Conservation (phyloP, 2,329 filamentous ascomycete genomes). For the Aspergillus aculeatinus region DNA sequence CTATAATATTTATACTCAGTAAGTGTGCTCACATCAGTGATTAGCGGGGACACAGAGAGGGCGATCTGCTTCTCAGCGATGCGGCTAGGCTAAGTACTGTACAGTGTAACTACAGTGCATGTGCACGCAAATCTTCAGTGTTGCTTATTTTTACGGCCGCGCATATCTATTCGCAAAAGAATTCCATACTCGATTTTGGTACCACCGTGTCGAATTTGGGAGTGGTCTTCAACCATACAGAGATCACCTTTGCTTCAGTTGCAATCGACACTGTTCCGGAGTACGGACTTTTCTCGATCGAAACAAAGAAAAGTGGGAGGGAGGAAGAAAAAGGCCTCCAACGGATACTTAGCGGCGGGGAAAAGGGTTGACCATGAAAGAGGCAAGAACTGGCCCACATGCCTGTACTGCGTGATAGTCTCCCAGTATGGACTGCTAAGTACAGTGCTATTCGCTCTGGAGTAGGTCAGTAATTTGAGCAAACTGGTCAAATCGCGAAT, state of each 20-base stretch:
- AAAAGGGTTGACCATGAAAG: not conserved
- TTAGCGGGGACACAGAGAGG: not conserved
- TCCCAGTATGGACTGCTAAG: too few species aligned
- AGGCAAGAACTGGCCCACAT: not conserved
- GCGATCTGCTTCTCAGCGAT: not conserved
- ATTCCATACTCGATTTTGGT: not conserved
- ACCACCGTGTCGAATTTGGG: too few species aligned
- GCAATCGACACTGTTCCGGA: not conserved
- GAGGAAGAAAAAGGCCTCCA: not conserved
- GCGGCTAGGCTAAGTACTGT: not conserved
- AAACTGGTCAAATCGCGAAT: too few species aligned
- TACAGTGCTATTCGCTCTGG: too few species aligned
- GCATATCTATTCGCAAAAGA: not conserved
- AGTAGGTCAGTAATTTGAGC: too few species aligned
- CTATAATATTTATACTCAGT: not conserved
- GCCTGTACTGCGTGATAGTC: not conserved
- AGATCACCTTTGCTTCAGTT: not conserved
- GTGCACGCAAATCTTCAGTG: not conserved
- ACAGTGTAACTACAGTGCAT: not conserved
- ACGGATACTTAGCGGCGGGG: not conserved
- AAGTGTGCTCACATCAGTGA: not conserved
- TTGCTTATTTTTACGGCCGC: not conserved
- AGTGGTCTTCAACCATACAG: too few species aligned
- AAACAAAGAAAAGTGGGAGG: not conserved
- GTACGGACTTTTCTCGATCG: not conserved